Percentiles rank a stretch among this genome's conserved stretches.
phyloP scores from a whole-genome alignment of 1,139 yeast genomes.

The Suhomyces chickasaworum region DNA sequence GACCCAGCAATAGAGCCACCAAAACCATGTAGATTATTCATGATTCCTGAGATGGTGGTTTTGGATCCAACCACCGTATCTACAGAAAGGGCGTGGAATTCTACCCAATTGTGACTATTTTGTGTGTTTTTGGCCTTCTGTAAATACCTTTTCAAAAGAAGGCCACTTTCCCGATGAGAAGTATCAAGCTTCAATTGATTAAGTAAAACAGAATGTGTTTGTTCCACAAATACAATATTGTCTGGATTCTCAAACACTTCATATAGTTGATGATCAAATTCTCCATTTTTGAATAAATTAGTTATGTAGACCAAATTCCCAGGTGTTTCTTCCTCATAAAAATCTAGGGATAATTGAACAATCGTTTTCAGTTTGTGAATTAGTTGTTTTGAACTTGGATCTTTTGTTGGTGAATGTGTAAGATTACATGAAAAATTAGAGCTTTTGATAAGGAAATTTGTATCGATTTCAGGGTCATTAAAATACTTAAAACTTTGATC shows the following conservation, averaged over 20 bases:
- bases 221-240: conserved; percentile 18
- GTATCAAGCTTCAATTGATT: conserved; percentile 23
- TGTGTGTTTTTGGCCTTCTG: conserved; percentile 11
- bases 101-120: conserved; percentile 21
- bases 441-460: no score
- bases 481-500: no score
- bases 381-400: no score
- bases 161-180: conserved; percentile 20
- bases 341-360: neutral
- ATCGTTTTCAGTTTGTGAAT: neutral
- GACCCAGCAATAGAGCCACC: conserved; percentile 25
- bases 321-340: neutral
- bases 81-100: neutral
- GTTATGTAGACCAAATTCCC: conserved; percentile 9
- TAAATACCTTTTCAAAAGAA: conserved; percentile 6
- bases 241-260: conserved; percentile 14
- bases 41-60: conserved; percentile 25
- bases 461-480: no score
- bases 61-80: conserved; percentile 15
- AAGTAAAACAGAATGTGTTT: conserved; percentile 19
- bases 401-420: no score
- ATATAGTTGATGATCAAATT: conserved; percentile 1
- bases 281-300: neutral
- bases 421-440: no score
- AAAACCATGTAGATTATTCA: conserved; percentile 22